Base-by-base conservation (phyloP, 345 rosid species). In the Kernera saxatilis region DNA sequence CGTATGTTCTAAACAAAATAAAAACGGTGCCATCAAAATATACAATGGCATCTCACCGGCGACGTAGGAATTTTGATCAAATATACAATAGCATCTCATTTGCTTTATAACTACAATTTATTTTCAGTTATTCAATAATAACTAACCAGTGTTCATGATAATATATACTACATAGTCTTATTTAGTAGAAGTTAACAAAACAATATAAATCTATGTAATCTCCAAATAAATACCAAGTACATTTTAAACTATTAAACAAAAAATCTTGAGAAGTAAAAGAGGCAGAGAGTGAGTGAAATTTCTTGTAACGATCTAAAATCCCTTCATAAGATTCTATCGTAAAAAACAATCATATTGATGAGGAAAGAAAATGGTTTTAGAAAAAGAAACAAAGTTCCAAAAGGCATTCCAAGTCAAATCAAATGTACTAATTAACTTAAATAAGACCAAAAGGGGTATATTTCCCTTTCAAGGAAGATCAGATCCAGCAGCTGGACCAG, bases 401-500 rank as follows among this genome's bases (percentile, higher is more conserved):
- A 70, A 40, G 44, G 9, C 44, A 61, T 46, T 71, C 32, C 33
- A 27, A 19, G 12, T 57, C 39, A 48, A 18, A 36, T 39, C 52
- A 9, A 45, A 48, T 19, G 67, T 58, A 36, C 50, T 48, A 70
- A 59, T 53, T 71, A 40, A 63, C 59, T 23, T 22, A 22, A 35
- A 22, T 23, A 37, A 66, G 25, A 15, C 44, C 10, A 27, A 56
- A 49, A 36, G 43, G 41, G n/a, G 30, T 6, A 18, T 52, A 18
- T 39, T 14, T 27, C 36, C 52, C 10, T 51, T 59, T 87, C 84
- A 87, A 78, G 87, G 83, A 17, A 83, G 82, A 56, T 77, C 73
- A 4, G 88, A 72, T 64, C 85, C 80, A 45, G 84, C 77, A 56
- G 71, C 71, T 0, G 87, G 74, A 59, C 76, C 88, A 22, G 82